Conservation (phyloP, 164 flowering plant genomes). For the Piper betle region DNA sequence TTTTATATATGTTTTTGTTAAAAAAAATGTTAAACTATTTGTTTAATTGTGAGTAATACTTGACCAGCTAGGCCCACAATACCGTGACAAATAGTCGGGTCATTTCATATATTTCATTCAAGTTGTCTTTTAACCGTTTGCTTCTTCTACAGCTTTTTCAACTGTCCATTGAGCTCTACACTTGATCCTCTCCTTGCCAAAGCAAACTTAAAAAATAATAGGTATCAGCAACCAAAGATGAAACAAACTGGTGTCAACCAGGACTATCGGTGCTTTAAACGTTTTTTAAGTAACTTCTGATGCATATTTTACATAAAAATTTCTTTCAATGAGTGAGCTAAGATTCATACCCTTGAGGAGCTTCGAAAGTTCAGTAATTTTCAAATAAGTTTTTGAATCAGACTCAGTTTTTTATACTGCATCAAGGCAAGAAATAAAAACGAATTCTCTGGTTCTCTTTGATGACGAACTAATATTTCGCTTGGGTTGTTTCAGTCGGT, state of each 20-base stretch:
- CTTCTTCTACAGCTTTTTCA: slow-evolving; percentile 32
- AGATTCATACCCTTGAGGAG: background rate
- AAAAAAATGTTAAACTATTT: too few relatives aligned
- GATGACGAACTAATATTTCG: too few relatives aligned
- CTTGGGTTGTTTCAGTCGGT: too few relatives aligned
- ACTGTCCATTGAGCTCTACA: slow-evolving; percentile 37
- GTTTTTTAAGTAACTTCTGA: background rate
- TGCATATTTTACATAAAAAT: background rate
- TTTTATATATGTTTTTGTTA: too few relatives aligned
- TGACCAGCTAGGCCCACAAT: too few relatives aligned
- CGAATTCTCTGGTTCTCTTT: too few relatives aligned
- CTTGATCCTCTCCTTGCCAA: slow-evolving; percentile 67
- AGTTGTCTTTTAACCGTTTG: background rate
- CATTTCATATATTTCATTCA: background rate
- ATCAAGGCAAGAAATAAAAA: slow-evolving; percentile 15
- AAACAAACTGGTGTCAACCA: slow-evolving; percentile 23
- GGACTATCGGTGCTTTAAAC: background rate
- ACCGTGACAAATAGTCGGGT: too few relatives aligned
- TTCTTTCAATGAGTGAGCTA: background rate
- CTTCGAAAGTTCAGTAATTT: background rate
- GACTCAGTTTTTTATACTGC: background rate
- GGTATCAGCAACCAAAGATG: slow-evolving; percentile 66
- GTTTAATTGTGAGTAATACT: too few relatives aligned
- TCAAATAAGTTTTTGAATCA: background rate
- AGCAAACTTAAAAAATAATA: slow-evolving; percentile 73